Base-by-base conservation (phyloP, 1,284 basidiomycete genomes). In the Ceratobasidium papillatum region DNA sequence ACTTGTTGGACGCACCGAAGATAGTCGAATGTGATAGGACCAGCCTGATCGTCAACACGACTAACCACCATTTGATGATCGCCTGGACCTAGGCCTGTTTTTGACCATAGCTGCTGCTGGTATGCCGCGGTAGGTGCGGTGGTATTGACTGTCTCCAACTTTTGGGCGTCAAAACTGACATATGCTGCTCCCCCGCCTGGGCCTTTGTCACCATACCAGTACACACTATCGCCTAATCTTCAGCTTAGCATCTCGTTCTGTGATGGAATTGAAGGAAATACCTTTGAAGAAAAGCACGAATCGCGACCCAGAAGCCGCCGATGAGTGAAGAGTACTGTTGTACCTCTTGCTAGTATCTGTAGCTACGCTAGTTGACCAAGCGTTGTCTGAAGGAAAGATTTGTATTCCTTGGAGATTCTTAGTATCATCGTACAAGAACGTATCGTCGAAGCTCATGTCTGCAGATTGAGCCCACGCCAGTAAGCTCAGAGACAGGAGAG, bases 91-190 rank as follows among this genome's bases (percentile, higher is more conserved):
- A 62, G n/a, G 7, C 41, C 38, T 7, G 61, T 62, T 32, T 62
- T 62, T 11, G 38, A 45, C 61, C 61, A 62, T 8, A 62, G 61
- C 38, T 22, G 38, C 27, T 62, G 61, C 19, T 62, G 61, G 34
- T 59, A 59, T 30, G 2, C 32, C 5, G 8, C 17, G 11, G 14
- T 14, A 17, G 9, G 11, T 2, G 61, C 5, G 11, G 61, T 22
- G n/a, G 61, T 27, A 38, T 62, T 62, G 22, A 45, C 61, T 19
- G 22, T 47, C 12, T 45, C 61, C 38, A 0, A 27, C 1, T 22
- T 36, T 22, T n/a, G 34, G 3, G 38, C 61, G 41, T 62, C 61
- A 14, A 62, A 1, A 27, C 25, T 47, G 8, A 62, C 41, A 19
- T 47, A 27, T 3, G 41, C 61, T n/a, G n/a, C 5, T 12, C 61